A percentile compares a stretch with the other conserved stretches of the same genome.
These are phyloP conservation scores for Kickxella alabastrina DNA, from an alignment of 192 early-diverging fungal species.

Conservation along the genomic window DNA sequence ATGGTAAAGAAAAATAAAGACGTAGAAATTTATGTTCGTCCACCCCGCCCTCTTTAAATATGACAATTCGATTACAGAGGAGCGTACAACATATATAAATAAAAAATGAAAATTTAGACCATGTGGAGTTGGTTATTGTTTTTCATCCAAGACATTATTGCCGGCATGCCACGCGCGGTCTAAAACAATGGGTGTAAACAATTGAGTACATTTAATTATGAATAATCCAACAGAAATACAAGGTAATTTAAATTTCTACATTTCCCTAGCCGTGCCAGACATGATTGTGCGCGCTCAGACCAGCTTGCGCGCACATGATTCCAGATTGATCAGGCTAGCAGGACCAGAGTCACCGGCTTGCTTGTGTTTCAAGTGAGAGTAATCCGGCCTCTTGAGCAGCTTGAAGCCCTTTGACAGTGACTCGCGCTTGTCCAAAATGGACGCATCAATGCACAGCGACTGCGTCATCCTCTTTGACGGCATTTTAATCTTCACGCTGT, in stretches of 20 bases:
- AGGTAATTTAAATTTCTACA: background rate
- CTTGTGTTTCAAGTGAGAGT: slow-evolving; percentile 9
- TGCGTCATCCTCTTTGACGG: slow-evolving; percentile 9
- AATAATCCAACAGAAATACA: background rate
- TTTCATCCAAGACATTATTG: background rate
- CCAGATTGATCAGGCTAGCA: too few species aligned
- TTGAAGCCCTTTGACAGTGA: slow-evolving; percentile 6
- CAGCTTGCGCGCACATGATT: too few species aligned
- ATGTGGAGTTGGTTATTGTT: too few species aligned
- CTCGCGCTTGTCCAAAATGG: slow-evolving; percentile 10
- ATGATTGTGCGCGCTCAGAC: too few species aligned
- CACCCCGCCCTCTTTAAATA: too few species aligned
- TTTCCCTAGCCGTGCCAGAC: too few species aligned
- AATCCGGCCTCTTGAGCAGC: slow-evolving; percentile 24
- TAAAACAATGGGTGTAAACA: background rate
- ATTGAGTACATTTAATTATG: background rate
- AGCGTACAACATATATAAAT: background rate
- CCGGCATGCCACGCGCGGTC: too few species aligned
- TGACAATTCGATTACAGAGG: too few species aligned
- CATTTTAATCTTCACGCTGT: background rate
- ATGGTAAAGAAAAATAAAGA: background rate
- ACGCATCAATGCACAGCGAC: slow-evolving; percentile 19
- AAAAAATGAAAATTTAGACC: background rate
- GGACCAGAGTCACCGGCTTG: too few species aligned
- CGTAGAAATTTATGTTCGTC: too few species aligned